Evolutionary conservation across 2,329 filamentous ascomycete species (phyloP), one percentile per base, ranked within the genome.

Genomic region (Ceratocystis ficicola): DNA sequence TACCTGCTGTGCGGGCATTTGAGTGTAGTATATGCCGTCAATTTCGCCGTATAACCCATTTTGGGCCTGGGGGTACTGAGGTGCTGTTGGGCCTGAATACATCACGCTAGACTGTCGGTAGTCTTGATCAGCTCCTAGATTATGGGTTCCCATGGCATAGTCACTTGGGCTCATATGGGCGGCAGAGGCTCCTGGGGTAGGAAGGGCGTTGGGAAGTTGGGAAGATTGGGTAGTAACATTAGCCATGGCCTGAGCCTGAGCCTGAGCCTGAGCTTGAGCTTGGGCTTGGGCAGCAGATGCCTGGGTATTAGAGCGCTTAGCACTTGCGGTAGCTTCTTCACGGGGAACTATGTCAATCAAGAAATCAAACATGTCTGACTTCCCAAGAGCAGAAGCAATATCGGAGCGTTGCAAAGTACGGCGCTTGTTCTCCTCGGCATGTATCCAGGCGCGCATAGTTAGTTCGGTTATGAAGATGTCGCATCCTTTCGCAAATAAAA

Each of bases 301-400:
- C 69, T 84, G 80, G 6, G 82, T 79, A 55, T 80, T 78, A 55
- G 86, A 81, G 69, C 92, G 82, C 78, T 96, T 96, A 50, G 91
- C 84, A 73, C 92, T 90, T 25, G 88, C 86, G 8, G 89, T 83
- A 44, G 93, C 91, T 75, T 99, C 94, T 75, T 99, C 94, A 64
- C 94, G 87, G 2, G 94, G 94, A 5, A 99, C 94, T 69, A 99
- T 99, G 74, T 99, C 94, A 74, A 99, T 99, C 68, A 99, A 81
- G 77, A 99, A 99, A 78, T 99, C 94, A 75, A 99, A 99, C 94
- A 99, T 99, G 78, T 99, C 94, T 25, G 91, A 96, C 77, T 99
- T 99, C 68, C 90, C 89, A 28, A 99, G 81, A 15, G 94, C 94
- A 10, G 91, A 95, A 25, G 94, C 94, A 74, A 99, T 99, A 73